Percentiles rank a stretch among this genome's conserved stretches.
Conservation (phyloP, 768 basidiomycete species). For the Pisolithus tinctorius region DNA sequence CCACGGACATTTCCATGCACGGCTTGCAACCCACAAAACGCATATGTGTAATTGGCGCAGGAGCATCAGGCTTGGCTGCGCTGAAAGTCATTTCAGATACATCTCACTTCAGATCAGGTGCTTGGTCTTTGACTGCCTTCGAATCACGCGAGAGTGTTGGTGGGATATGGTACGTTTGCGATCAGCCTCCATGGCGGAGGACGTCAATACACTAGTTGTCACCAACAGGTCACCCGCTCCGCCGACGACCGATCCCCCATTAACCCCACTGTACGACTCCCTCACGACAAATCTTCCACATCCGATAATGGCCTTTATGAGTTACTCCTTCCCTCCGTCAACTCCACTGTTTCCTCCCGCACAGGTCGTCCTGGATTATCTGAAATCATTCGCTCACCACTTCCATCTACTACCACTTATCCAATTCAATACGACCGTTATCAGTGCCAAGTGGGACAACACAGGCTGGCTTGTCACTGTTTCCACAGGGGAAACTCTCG, state of each 20-base stretch:
- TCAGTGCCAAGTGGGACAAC: conserved; percentile 33
- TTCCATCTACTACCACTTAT: conserved; percentile 61
- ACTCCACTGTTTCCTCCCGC: conserved; percentile 68
- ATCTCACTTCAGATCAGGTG: conserved; percentile 44
- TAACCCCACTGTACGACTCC: conserved; percentile 71
- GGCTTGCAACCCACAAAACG: conserved; percentile 18
- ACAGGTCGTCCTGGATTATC: conserved; percentile 55
- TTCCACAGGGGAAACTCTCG: conserved; percentile 28
- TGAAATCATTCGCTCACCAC: conserved; percentile 55
- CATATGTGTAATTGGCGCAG: conserved; percentile 72
- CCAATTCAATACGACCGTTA: conserved; percentile 53
- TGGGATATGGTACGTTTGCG: conserved; percentile 61
- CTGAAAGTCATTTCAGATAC: conserved; percentile 61
- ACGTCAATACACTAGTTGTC: not conserved
- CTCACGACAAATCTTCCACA: conserved; percentile 81
- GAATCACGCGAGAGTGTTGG: conserved; percentile 64
- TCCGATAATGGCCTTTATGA: conserved; percentile 64
- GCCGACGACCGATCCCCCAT: conserved; percentile 44
- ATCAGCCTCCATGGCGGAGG: not conserved
- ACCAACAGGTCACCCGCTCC: conserved; percentile 48
- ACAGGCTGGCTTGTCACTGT: conserved; percentile 45
- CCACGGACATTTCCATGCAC: not conserved
- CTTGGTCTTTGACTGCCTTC: conserved; percentile 60
- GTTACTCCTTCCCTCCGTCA: conserved; percentile 60
- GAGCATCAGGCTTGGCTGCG: conserved; percentile 66